Conservation (phyloP, 2,329 filamentous ascomycete genomes). For the Claviceps maximensis region DNA sequence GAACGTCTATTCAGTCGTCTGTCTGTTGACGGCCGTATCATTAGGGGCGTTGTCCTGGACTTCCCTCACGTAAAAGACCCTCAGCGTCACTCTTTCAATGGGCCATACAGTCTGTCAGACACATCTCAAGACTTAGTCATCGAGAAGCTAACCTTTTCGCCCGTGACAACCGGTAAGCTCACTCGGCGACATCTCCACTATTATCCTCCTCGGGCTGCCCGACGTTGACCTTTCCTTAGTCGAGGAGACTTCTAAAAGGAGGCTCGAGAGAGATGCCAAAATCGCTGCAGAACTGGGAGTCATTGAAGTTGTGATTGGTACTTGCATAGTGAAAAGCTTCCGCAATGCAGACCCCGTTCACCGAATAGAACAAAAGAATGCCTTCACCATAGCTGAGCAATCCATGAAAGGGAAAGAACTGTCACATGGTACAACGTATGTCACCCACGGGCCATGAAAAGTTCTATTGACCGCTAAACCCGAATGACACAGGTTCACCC, state of each 20-base stretch:
- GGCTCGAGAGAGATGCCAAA: neutral
- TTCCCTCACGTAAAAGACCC: neutral
- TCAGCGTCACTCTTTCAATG: neutral
- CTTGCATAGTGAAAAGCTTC: neutral
- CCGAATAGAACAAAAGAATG: neutral
- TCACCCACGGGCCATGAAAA: neutral
- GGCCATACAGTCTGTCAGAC: neutral
- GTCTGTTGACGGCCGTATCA: conserved; percentile 8
- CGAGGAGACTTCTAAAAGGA: conserved; percentile 2
- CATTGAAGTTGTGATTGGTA: conserved; percentile 4
- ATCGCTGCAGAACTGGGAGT: conserved; percentile 7
- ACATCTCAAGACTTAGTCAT: neutral
- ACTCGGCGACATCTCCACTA: neutral
- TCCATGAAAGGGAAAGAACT: conserved; percentile 15
- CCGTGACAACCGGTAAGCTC: neutral
- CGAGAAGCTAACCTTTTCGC: neutral
- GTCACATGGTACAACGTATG: conserved; percentile 12
- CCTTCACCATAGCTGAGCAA: conserved; percentile 11
- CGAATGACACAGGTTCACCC: neutral
- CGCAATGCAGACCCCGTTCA: no score
- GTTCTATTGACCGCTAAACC: neutral
- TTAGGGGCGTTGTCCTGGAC: neutral
- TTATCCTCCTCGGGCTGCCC: neutral
- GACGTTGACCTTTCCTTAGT: neutral
- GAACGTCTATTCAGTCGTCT: fast-evolving